Base-by-base conservation (phyloP, 2,329 filamentous ascomycete genomes). In the Colletotrichum limetticola region DNA sequence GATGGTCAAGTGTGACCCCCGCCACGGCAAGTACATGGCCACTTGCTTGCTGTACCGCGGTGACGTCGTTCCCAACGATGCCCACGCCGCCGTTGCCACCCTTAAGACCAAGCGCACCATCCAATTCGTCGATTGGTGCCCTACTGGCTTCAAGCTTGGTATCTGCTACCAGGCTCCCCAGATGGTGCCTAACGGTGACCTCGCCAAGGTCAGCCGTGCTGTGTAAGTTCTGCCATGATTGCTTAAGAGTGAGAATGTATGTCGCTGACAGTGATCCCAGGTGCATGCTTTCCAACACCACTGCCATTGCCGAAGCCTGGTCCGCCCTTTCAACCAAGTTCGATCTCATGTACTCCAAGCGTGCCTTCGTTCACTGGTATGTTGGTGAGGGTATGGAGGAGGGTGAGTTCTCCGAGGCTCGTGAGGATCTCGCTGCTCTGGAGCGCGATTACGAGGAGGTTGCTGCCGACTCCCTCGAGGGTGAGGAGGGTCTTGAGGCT, bases 311-410 rank as follows among this genome's bases (percentile, higher is more conserved):
- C 82, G 96, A 98, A 88, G 97, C 97, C 76, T 99, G 97, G 97
- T 95, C 94, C 76, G 95, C 95, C 78, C 91, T 99, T 77, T 97
- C 95, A 75, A 91, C 93, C 91, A 99, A 99, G 89, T 99, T 99
- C 89, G 97, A 99, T 83, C 94, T 99, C 84, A 99, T 99, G 97
- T 98, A 98, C 92, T 97, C 95, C 85, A 99, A 99, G 93, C 97
- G 97, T 89, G 97, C 97, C 75, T 99, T 99, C 87, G 97, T 99
- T 77, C 97, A 99, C 89, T 99, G 97, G 97, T 99, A 98, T 82
- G 97, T 99, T 83, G 97, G 97, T 88, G 97, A 98, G 90, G 97
- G 97, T 92, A 99, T 99, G 97, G 97, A 99, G 91, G 97, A 99
- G 86, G 97, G 97, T 86, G 97, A 99, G 87, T 99, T 99, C 91